Conservation (phyloP, 1,284 basidiomycete species). For the Rhodotorula sp. region DNA sequence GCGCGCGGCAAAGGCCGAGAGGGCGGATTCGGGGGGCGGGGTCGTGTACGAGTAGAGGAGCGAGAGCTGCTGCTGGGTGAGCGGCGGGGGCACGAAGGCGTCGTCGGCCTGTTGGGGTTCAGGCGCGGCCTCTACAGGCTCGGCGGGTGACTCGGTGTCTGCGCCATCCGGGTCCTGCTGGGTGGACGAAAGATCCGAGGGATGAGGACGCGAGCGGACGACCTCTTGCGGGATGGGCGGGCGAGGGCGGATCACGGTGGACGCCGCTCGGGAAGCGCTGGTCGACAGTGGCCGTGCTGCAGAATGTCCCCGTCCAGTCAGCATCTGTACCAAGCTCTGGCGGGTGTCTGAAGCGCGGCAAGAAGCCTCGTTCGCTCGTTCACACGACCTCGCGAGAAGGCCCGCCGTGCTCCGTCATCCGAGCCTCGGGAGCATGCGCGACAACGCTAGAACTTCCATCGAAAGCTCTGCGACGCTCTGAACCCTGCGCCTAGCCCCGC, state of each 20-base stretch:
- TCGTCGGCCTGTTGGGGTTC: neutral
- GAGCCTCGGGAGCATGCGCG: no score
- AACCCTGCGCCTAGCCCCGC: no score
- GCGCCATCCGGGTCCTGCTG: constrained; percentile 2
- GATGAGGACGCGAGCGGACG: neutral
- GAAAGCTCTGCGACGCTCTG: no score
- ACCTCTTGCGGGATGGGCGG: constrained; percentile 18
- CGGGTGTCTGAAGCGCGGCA: no score
- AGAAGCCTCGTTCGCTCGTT: no score
- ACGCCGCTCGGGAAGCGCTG: neutral
- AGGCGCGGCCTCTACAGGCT: neutral
- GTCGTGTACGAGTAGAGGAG: constrained; percentile 40
- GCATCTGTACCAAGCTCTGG: no score
- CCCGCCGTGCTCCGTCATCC: no score
- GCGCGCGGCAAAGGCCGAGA: constrained; percentile 69
- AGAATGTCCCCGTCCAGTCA: no score
- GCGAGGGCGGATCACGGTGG: neutral
- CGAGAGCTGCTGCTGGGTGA: constrained; percentile 33
- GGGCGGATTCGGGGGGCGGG: constrained; percentile 62
- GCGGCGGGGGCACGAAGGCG: constrained; percentile 14
- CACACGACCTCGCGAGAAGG: no score
- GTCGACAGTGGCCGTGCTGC: neutral
- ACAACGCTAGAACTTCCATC: no score
- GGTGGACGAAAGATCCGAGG: neutral
- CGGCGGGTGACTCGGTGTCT: constrained; percentile 13